A percentile compares a stretch with the other conserved stretches of the same genome.
Conservation (phyloP, 805 yeast species). For the Ogataea salicorniae region DNA sequence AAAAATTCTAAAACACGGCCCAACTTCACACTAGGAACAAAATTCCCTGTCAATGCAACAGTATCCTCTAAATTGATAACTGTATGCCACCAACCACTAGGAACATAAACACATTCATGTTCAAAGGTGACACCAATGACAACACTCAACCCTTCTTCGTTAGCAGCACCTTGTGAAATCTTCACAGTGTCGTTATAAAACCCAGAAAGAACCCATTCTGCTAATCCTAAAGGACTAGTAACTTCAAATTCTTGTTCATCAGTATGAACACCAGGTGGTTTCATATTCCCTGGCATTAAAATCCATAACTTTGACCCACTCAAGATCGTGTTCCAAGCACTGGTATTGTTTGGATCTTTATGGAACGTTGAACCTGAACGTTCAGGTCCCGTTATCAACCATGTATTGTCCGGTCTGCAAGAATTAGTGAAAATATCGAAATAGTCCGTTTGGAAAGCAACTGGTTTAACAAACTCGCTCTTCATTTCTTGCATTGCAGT, state of each 20-base stretch:
- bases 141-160: slow-evolving; percentile 36
- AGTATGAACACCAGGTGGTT: slow-evolving; percentile 84
- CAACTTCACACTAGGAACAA: slow-evolving; percentile 65
- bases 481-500: slow-evolving; percentile 55
- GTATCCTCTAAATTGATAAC: slow-evolving; percentile 81
- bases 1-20: slow-evolving; percentile 63
- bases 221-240: slow-evolving; percentile 85
- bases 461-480: slow-evolving; percentile 50
- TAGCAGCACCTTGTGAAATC: slow-evolving; percentile 35
- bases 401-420: slow-evolving; percentile 85
- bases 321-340: slow-evolving; percentile 84
- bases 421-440: slow-evolving; percentile 42
- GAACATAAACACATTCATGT: slow-evolving; percentile 84
- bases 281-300: slow-evolving; percentile 72
- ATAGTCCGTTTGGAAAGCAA: slow-evolving; percentile 51
- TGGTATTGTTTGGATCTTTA: slow-evolving; percentile 86
- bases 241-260: slow-evolving; percentile 79
- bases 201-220: slow-evolving; percentile 86
- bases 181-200: slow-evolving; percentile 66
- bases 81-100: slow-evolving; percentile 97
- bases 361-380: slow-evolving; percentile 88
- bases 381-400: slow-evolving; percentile 83
- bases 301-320: slow-evolving; percentile 80
- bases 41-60: slow-evolving; percentile 87
- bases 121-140: slow-evolving; percentile 69